These are phyloP conservation scores for Calocybe indica DNA, from an alignment of 768 basidiomycete genomes.

Conservation along the genomic window DNA sequence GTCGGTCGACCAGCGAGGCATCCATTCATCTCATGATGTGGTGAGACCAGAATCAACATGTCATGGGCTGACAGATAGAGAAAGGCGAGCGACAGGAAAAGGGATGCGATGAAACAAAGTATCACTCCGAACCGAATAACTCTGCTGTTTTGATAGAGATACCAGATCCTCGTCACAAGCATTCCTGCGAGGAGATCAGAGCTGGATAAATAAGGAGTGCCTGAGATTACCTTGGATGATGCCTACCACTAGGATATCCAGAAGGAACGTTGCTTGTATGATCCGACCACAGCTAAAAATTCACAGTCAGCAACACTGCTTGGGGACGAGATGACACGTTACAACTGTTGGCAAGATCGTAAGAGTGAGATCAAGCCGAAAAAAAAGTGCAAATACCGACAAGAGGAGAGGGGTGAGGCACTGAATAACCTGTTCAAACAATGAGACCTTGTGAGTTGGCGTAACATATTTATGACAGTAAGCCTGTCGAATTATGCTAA, in stretches of 20 bases:
- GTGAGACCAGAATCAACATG: conserved; percentile 1
- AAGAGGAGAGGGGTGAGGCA: conserved; percentile 17
- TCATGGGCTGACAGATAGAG: conserved; percentile 12
- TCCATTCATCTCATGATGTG: conserved; percentile 14
- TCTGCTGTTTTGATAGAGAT: conserved; percentile 28
- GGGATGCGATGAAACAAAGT: conserved; percentile 21
- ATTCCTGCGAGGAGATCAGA: conserved; percentile 21
- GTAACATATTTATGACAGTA: background rate
- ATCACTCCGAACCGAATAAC: conserved; percentile 21
- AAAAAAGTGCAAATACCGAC: conserved; percentile 10
- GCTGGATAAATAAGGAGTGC: background rate
- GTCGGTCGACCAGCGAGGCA: conserved; percentile 26
- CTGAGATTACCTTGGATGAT: conserved; percentile 26
- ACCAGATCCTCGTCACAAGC: conserved; percentile 34
- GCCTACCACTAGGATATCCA: conserved; percentile 20
- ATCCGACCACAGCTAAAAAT: conserved; percentile 18
- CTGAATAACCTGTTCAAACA: conserved; percentile 14
- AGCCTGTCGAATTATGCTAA: conserved; percentile 7
- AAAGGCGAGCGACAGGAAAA: conserved; percentile 23
- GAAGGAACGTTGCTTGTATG: conserved; percentile 20
- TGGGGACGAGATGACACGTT: background rate
- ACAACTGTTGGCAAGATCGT: conserved; percentile 15
- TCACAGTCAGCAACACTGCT: background rate
- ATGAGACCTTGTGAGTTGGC: background rate
- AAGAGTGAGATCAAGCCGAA: background rate